These are phyloP conservation scores for Penium margaritaceum DNA, from an alignment of 139 green algal genomes.

Conservation along the genomic window DNA sequence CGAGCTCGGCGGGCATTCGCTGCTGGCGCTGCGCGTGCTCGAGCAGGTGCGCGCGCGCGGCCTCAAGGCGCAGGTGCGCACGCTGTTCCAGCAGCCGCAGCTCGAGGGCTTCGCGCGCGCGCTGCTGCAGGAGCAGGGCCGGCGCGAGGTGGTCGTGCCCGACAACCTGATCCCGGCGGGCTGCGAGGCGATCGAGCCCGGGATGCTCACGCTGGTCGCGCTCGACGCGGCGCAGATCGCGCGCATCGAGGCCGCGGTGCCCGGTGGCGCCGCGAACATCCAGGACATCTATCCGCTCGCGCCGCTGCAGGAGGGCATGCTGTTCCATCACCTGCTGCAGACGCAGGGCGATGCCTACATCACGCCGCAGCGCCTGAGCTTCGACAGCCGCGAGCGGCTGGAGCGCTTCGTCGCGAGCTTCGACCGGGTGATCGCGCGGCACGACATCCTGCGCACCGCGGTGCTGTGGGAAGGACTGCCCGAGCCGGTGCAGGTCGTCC, in stretches of 20 bases:
- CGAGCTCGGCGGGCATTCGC: slow-evolving; percentile 40
- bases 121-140: neutral
- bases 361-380: neutral
- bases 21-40: slow-evolving; percentile 37
- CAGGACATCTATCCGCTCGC: neutral
- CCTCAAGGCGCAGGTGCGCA: neutral
- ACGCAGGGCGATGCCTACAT: neutral
- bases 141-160: neutral
- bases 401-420: neutral
- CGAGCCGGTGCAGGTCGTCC: neutral
- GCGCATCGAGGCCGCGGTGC: too few species aligned
- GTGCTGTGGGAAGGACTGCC: neutral
- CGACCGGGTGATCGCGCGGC: neutral
- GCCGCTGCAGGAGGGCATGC: neutral
- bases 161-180: neutral
- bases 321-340: neutral
- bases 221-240: too few species aligned
- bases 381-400: neutral
- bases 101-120: slow-evolving; percentile 10
- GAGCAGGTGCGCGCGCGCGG: neutral
- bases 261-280: too few species aligned
- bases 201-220: neutral
- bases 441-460: neutral
- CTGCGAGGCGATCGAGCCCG: neutral
- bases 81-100: neutral